Evolutionary conservation across 2,329 filamentous ascomycete species (phyloP), one percentile per base, ranked within the genome.

Genomic region (Aspergillus phoenicis): DNA sequence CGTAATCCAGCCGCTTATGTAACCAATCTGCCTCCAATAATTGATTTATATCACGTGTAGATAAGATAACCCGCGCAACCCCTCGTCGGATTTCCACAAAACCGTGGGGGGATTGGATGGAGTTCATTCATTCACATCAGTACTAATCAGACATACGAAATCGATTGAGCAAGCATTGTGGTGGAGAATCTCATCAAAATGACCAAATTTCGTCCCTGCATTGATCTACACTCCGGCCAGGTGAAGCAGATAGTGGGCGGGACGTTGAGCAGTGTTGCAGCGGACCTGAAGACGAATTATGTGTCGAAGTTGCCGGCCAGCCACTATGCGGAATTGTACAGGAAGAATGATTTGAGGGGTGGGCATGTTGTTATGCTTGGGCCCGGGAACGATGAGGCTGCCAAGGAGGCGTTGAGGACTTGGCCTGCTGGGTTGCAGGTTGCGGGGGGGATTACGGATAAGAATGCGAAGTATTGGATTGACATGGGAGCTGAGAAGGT

Each of bases 221-320:
- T 99, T 77, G 95, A 99, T 80, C 86, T 99, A 57, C 95, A 99
- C 77, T 89, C 93, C n/a, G 95, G 95, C 13, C 89, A 94, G 74
- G 95, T 99, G 62, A 99, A 99, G 82, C 95, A 99, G 78, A 99
- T 99, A 69, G 93, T 99, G 43, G 95, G 95, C 68, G 94, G 95
- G 62, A 98, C 95, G 1, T 85, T 99, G 64, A 89, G 90, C 78
- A 85, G 85, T 73, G 76, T 83, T 8, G 85, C 85, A 1, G 76
- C 83, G 6, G 83, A 85, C 59, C 84, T 98, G 59, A 90, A 92
- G 80, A 98, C 94, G 52, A 99, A 99, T 78, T 93, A 92, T 80
- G 89, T 97, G 63, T 97, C 95, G 8, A 85, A 88, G 52, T 88
- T 94, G 63, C 90, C 93, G 8, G 87, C 95, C 2, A 85, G 86